phyloP scores from a whole-genome alignment of 768 basidiomycete species.

The Pleurotus ostreatus region DNA sequence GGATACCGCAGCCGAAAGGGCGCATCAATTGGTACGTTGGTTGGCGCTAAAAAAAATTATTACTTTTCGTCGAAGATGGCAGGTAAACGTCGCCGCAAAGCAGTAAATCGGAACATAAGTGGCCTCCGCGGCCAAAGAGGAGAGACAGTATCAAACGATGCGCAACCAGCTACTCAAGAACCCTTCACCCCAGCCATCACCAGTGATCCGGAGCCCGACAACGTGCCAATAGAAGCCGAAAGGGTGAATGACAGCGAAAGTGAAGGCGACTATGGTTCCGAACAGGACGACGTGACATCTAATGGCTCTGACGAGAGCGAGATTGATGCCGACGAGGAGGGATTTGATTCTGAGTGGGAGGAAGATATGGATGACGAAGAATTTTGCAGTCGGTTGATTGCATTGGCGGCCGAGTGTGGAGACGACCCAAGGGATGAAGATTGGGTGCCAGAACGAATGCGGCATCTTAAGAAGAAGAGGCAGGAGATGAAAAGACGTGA shows the following conservation, averaged over 20 bases:
- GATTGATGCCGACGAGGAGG: not conserved
- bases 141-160: not conserved
- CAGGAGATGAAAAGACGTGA: not conserved
- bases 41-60: not conserved
- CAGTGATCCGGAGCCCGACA: not conserved
- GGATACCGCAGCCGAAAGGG: not conserved
- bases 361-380: not conserved
- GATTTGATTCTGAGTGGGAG: not conserved
- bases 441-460: conserved; percentile 6
- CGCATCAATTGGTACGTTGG: not conserved
- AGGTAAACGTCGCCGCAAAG: not conserved
- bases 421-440: conserved; percentile 10
- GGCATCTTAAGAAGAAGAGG: conserved; percentile 5
- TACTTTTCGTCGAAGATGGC: not conserved
- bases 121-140: not conserved
- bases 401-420: not conserved
- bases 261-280: not conserved
- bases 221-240: not conserved
- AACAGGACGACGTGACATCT: not conserved
- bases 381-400: not conserved
- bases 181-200: not conserved
- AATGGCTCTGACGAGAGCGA: not conserved
- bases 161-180: not conserved
- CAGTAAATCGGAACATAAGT: not conserved
- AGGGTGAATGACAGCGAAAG: not conserved